These are phyloP conservation scores for Protoeuglena noctilucae DNA, from an alignment of 139 green algal genomes.

Conservation along the genomic window DNA sequence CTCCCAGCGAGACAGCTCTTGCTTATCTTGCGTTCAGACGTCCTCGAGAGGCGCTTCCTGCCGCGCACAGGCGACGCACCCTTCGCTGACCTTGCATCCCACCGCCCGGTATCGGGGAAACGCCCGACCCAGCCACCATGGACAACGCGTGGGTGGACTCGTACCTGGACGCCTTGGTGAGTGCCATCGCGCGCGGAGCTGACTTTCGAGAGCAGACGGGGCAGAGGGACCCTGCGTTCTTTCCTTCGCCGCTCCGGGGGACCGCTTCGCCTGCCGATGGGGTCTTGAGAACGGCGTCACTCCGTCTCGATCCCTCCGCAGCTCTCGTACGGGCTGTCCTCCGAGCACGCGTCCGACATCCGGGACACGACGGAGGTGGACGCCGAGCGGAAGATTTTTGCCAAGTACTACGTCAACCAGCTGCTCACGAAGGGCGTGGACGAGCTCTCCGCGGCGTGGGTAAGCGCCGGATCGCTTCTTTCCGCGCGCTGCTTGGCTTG, in stretches of 20 bases:
- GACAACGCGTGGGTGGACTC: slow-evolving; percentile 59
- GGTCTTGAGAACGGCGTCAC: neutral
- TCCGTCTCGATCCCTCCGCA: slow-evolving; percentile 9
- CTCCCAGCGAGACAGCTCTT: too few species aligned
- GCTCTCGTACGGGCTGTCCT: slow-evolving; percentile 28
- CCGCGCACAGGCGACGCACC: too few species aligned
- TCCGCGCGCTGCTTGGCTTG: neutral
- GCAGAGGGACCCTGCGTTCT: neutral
- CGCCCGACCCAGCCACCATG: too few species aligned
- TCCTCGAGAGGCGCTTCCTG: too few species aligned
- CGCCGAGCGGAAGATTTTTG: slow-evolving; percentile 22
- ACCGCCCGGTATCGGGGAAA: too few species aligned
- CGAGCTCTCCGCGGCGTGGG: slow-evolving; percentile 44
- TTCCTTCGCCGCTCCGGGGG: neutral
- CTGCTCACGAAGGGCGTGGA: slow-evolving; percentile 57
- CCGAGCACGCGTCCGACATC: slow-evolving; percentile 25
- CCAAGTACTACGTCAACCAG: slow-evolving; percentile 62
- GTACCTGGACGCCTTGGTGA: slow-evolving; percentile 60
- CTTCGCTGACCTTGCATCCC: too few species aligned
- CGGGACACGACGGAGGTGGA: slow-evolving; percentile 14
- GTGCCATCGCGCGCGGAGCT: slow-evolving; percentile 1
- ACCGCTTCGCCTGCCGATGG: neutral
- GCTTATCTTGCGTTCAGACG: too few species aligned
- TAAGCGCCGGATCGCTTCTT: neutral
- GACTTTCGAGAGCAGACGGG: neutral